Conservation (phyloP, 352 stramenopile species). For the Thalassiosira hispida region DNA sequence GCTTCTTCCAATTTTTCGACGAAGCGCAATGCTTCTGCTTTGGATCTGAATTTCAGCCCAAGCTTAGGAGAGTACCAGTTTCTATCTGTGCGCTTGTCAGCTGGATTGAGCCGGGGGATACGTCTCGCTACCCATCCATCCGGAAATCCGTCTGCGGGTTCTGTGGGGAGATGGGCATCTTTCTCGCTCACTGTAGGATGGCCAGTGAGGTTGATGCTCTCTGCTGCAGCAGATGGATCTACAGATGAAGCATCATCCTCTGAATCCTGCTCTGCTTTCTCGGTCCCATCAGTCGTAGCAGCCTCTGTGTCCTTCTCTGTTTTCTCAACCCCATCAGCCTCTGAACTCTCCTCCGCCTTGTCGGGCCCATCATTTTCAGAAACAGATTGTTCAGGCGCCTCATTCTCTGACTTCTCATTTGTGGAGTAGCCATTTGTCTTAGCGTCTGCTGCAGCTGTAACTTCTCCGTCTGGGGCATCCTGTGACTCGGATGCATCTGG, state of each 20-base stretch:
- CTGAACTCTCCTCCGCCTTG: slow-evolving; percentile 1
- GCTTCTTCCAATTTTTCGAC: slow-evolving; percentile 29
- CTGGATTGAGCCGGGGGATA: slow-evolving; percentile 42
- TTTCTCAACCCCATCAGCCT: background rate
- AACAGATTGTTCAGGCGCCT: slow-evolving; percentile 13
- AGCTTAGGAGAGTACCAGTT: slow-evolving; percentile 57
- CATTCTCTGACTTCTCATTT: slow-evolving; percentile 15
- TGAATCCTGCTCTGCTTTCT: slow-evolving; percentile 19
- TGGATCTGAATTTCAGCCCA: slow-evolving; percentile 48
- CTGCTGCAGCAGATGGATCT: slow-evolving; percentile 7
- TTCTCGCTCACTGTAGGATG: slow-evolving; percentile 47
- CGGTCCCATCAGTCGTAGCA: background rate
- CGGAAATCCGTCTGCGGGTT: slow-evolving; percentile 49
- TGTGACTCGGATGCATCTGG: background rate
- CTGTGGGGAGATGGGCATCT: slow-evolving; percentile 35
- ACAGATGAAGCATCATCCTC: slow-evolving; percentile 29
- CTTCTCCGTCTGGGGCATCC: background rate
- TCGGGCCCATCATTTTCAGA: slow-evolving; percentile 15
- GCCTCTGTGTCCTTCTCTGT: background rate
- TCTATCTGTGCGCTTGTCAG: slow-evolving; percentile 45
- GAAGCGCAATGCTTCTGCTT: slow-evolving; percentile 40
- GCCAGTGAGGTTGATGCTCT: slow-evolving; percentile 28
- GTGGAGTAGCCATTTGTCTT: slow-evolving; percentile 12
- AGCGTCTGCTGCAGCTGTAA: slow-evolving; percentile 1
- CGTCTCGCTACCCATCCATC: slow-evolving; percentile 47